Evolutionary conservation across 2,329 filamentous ascomycete genomes (phyloP).

Genomic region (Clarireedia monteithiana): DNA sequence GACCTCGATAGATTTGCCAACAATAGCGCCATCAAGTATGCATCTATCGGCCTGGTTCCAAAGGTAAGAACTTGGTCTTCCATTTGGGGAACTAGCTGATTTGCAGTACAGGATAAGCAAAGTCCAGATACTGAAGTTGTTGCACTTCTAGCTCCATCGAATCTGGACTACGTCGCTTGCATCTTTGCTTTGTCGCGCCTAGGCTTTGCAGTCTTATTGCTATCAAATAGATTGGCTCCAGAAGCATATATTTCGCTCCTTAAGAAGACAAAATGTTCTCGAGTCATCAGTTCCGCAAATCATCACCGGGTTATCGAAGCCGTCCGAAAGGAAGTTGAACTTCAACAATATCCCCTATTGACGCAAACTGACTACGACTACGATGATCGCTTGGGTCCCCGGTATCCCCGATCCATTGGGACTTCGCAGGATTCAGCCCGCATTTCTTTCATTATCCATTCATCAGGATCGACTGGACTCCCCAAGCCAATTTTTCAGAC

Average conservation of each 20-base stretch:
- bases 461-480: slow-evolving; percentile 46
- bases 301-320: slow-evolving; percentile 8
- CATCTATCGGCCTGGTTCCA: slow-evolving; percentile 16
- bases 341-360: slow-evolving; percentile 19
- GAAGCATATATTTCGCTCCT: slow-evolving; percentile 43
- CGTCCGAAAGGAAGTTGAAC: slow-evolving; percentile 13
- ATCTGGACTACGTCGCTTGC: slow-evolving; percentile 44
- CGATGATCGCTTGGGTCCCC: slow-evolving; percentile 6
- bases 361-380: slow-evolving; percentile 12
- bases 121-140: slow-evolving; percentile 11
- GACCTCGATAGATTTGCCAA: slow-evolving; percentile 27
- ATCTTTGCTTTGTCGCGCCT: slow-evolving; percentile 44
- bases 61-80: slow-evolving; percentile 10
- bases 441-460: slow-evolving; percentile 25
- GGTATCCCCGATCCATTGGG: slow-evolving; percentile 7
- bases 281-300: slow-evolving; percentile 3
- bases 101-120: background rate
- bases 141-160: slow-evolving; percentile 23
- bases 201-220: slow-evolving; percentile 44
- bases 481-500: slow-evolving; percentile 51
- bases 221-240: slow-evolving; percentile 45
- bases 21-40: slow-evolving; percentile 19
- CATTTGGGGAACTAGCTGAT: no score
- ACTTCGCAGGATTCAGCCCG: slow-evolving; percentile 8
- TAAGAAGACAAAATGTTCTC: slow-evolving; percentile 30